phyloP scores from a whole-genome alignment of 2,329 filamentous ascomycete species.

The Leptodontidium sp. region DNA sequence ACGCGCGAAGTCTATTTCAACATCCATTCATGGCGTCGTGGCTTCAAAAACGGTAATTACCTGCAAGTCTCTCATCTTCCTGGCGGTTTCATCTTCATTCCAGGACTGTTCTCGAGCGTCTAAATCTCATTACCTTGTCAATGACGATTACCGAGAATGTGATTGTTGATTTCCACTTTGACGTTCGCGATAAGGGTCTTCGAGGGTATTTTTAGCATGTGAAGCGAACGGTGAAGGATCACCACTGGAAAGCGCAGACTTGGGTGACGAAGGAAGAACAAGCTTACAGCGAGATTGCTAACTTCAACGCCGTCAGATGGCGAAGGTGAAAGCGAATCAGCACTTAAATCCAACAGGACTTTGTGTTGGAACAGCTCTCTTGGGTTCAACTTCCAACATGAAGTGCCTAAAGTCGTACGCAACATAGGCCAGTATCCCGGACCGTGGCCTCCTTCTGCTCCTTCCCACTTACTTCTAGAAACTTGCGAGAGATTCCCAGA shows the following conservation, averaged over 20 bases:
- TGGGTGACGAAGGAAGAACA: not conserved
- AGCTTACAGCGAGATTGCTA: constrained; percentile 15
- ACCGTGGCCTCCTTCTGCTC: not conserved
- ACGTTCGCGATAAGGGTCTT: not conserved
- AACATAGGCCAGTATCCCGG: not conserved
- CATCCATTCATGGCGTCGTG: constrained; percentile 12
- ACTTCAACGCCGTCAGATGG: constrained; percentile 7
- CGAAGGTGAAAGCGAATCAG: constrained; percentile 5
- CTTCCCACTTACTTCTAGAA: too few relatives aligned
- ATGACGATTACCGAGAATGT: not conserved
- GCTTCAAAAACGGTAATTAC: not conserved
- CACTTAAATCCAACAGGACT: not conserved
- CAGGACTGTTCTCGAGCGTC: constrained; percentile 5
- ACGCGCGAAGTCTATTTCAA: constrained; percentile 26
- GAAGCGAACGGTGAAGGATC: constrained; percentile 11
- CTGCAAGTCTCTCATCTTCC: constrained; percentile 1
- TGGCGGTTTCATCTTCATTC: constrained; percentile 15
- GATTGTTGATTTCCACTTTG: not conserved
- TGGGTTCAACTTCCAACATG: not conserved
- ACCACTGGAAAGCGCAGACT: not conserved
- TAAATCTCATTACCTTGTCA: not conserved
- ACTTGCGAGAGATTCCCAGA: too few relatives aligned
- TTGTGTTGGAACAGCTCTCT: constrained; percentile 9
- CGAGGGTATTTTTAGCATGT: constrained; percentile 14
- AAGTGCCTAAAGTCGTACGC: not conserved